These are phyloP conservation scores for Blakeslea trispora DNA, from an alignment of 371 early-diverging fungal genomes.

Conservation along the genomic window DNA sequence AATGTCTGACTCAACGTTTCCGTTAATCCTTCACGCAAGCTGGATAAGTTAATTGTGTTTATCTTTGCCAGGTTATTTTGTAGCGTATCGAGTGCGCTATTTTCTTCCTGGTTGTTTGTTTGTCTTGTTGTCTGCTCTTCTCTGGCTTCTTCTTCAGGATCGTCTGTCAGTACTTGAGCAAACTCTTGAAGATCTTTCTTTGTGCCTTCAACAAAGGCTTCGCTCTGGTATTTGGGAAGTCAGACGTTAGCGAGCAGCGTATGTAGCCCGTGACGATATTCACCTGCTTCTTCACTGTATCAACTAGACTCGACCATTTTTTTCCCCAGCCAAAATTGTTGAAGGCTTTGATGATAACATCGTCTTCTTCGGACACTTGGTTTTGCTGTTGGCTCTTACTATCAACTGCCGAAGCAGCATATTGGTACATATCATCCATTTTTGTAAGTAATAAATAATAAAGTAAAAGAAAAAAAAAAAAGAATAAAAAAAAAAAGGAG, in stretches of 20 bases:
- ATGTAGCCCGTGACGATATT: not conserved
- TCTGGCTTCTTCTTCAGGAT: slow-evolving; percentile 32
- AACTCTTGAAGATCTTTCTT: slow-evolving; percentile 50
- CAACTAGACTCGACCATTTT: slow-evolving; percentile 38
- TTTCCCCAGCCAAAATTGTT: slow-evolving; percentile 46
- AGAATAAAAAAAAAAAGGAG: no score
- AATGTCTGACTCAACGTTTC: slow-evolving; percentile 28
- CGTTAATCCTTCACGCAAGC: slow-evolving; percentile 26
- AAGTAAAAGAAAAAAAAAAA: no score
- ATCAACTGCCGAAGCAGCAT: slow-evolving; percentile 39
- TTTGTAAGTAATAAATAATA: not conserved
- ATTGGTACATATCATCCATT: slow-evolving; percentile 32
- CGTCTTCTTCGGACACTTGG: slow-evolving; percentile 35
- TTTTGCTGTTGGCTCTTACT: slow-evolving; percentile 17
- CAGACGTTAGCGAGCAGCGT: not conserved
- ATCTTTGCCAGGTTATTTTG: slow-evolving; percentile 34
- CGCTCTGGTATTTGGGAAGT: slow-evolving; percentile 27
- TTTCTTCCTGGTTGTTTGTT: not conserved
- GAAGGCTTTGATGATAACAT: slow-evolving; percentile 48
- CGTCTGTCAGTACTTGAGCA: slow-evolving; percentile 45
- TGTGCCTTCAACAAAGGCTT: slow-evolving; percentile 50
- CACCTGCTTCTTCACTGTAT: slow-evolving; percentile 51
- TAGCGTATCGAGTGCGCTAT: slow-evolving; percentile 14
- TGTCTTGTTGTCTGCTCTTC: slow-evolving; percentile 14
- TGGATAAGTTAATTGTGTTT: slow-evolving; percentile 30